A percentile compares a stretch with the other conserved stretches of the same genome.
Evolutionary conservation across 2,329 filamentous ascomycete genomes (phyloP).

Genomic region (Mycosphaerelloides madeirae): DNA sequence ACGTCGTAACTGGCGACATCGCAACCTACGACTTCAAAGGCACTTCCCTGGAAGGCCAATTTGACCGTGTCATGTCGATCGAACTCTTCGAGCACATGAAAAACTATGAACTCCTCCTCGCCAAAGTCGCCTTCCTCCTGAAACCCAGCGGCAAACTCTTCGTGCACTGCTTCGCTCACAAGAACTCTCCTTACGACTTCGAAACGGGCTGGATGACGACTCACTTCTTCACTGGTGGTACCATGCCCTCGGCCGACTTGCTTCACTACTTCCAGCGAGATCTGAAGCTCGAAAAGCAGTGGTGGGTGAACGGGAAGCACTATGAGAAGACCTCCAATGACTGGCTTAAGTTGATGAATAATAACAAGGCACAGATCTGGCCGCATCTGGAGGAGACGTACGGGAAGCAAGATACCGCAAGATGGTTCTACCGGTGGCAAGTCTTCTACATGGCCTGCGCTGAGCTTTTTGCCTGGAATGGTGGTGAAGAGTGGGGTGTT

Average conservation of each 20-base stretch:
- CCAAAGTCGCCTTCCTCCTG: slow-evolving; percentile 57
- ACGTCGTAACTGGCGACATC: slow-evolving; percentile 62
- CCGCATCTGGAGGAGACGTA: slow-evolving; percentile 62
- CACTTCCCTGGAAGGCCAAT: slow-evolving; percentile 36
- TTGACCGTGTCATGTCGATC: slow-evolving; percentile 63
- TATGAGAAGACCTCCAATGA: slow-evolving; percentile 68
- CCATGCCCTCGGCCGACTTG: slow-evolving; percentile 65
- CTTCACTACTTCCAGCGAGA: slow-evolving; percentile 63
- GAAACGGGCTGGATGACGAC: slow-evolving; percentile 70
- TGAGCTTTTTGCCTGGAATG: slow-evolving; percentile 62
- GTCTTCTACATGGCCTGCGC: slow-evolving; percentile 69
- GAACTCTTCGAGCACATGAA: slow-evolving; percentile 76
- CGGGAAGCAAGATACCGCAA: slow-evolving; percentile 53
- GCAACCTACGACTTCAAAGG: slow-evolving; percentile 60
- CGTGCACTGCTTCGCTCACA: slow-evolving; percentile 64
- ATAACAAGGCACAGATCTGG: slow-evolving; percentile 58
- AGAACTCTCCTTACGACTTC: slow-evolving; percentile 63
- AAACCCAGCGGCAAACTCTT: slow-evolving; percentile 63
- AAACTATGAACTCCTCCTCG: slow-evolving; percentile 64
- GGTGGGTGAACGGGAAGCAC: slow-evolving; percentile 66
- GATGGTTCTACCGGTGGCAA: slow-evolving; percentile 68
- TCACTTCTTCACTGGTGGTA: slow-evolving; percentile 69
- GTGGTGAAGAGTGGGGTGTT: slow-evolving; percentile 64
- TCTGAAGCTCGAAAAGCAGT: slow-evolving; percentile 57
- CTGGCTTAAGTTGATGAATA: slow-evolving; percentile 59